These are phyloP conservation scores for Diplocarpon rosae DNA, from an alignment of 2,329 filamentous ascomycete genomes.

Conservation along the genomic window DNA sequence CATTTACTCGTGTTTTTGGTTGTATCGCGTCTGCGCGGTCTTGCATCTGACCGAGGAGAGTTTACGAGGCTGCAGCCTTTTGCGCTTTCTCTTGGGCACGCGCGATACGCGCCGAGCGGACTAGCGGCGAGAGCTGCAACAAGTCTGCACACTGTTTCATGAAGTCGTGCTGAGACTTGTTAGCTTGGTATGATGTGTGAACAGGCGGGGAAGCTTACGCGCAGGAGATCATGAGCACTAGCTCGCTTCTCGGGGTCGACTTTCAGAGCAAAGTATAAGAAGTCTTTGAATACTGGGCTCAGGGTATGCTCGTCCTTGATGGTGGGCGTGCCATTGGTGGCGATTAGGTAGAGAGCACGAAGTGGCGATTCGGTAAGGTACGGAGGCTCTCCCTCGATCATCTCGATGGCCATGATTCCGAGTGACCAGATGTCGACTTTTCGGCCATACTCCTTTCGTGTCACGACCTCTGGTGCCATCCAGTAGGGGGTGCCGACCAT, in stretches of 20 bases:
- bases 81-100: conserved; percentile 75
- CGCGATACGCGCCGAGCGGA: conserved; percentile 74
- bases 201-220: conserved; percentile 45
- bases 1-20: not conserved
- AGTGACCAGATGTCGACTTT: conserved; percentile 99
- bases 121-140: conserved; percentile 71
- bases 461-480: conserved; percentile 99
- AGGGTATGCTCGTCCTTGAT: conserved; percentile 89
- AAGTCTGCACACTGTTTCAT: conserved; percentile 68
- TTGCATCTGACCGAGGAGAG: too few species aligned
- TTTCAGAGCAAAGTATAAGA: conserved; percentile 84
- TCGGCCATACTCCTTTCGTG: conserved; percentile 90
- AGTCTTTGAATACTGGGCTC: conserved; percentile 76
- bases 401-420: conserved; percentile 99
- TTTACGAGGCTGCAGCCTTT: conserved; percentile 35
- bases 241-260: conserved; percentile 96
- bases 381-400: conserved; percentile 97
- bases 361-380: conserved; percentile 93
- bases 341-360: conserved; percentile 87
- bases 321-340: conserved; percentile 86
- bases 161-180: conserved; percentile 55
- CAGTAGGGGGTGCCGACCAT: conserved; percentile 99
- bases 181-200: conserved; percentile 8
- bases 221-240: conserved; percentile 83
- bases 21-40: not conserved